Conservation (phyloP, 345 rosid species). For the Eucalyptus pauciflora region DNA sequence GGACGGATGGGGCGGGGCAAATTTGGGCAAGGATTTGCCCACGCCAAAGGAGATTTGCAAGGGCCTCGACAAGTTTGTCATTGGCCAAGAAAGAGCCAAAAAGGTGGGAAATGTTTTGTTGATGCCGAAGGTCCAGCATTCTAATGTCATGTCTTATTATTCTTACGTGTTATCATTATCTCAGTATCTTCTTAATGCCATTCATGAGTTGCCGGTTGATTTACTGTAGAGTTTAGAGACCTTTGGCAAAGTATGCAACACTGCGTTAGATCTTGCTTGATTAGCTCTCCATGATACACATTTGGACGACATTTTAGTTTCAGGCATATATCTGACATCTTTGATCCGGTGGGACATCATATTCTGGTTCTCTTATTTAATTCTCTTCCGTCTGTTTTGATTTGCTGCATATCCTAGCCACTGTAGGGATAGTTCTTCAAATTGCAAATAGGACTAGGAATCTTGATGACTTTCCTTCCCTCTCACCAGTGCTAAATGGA, state of each 20-base stretch:
- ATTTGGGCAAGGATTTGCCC: slow-evolving; percentile 80
- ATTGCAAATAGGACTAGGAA: not conserved
- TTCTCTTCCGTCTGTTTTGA: not conserved
- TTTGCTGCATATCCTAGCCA: not conserved
- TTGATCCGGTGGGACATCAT: not conserved
- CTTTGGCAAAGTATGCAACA: not conserved
- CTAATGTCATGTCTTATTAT: not conserved
- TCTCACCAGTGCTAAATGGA: not conserved
- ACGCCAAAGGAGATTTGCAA: slow-evolving; percentile 85
- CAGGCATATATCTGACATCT: not conserved
- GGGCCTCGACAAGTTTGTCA: slow-evolving; percentile 81
- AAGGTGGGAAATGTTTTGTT: slow-evolving; percentile 29
- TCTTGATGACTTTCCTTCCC: not conserved
- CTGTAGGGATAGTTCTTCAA: not conserved
- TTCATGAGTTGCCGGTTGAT: not conserved
- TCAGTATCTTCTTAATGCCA: not conserved
- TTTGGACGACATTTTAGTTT: not conserved
- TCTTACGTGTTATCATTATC: not conserved
- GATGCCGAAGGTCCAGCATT: not conserved
- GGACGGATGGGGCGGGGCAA: slow-evolving; percentile 77
- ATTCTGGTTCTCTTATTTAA: not conserved
- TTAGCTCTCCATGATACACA: not conserved
- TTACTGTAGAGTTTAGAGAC: not conserved
- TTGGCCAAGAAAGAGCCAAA: slow-evolving; percentile 78
- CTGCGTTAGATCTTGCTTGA: not conserved